Evolutionary conservation across 1,284 basidiomycete genomes (phyloP).

Genomic region (Singerocomus inundabilis): DNA sequence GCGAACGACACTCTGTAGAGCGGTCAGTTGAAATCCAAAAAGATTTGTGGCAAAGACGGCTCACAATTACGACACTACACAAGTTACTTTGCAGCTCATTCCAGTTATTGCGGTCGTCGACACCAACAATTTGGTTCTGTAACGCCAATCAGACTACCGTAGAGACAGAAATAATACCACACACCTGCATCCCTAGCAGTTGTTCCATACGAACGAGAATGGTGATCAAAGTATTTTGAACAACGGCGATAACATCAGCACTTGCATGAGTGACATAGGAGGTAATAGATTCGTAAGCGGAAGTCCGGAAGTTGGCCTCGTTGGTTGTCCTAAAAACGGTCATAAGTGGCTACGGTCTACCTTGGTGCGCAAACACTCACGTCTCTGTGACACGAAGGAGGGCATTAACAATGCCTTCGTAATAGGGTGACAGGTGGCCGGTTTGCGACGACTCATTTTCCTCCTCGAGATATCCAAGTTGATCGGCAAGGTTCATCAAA

Average conservation of each 20-base stretch:
- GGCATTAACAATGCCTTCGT: slow-evolving; percentile 82
- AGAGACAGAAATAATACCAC: slow-evolving; percentile 4
- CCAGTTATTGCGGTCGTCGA: slow-evolving; percentile 98
- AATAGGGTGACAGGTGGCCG: slow-evolving; percentile 84
- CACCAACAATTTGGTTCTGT: slow-evolving; percentile 90
- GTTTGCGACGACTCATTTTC: slow-evolving; percentile 46
- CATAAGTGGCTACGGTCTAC: slow-evolving; percentile 9
- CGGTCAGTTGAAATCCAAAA: slow-evolving; percentile 1
- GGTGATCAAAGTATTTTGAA: slow-evolving; percentile 81
- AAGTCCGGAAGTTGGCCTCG: slow-evolving; percentile 91
- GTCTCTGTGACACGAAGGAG: slow-evolving; percentile 84
- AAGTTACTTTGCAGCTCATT: slow-evolving; percentile 97
- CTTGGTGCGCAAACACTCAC: slow-evolving; percentile 42
- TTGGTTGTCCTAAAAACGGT: slow-evolving; percentile 64
- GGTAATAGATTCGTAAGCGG: slow-evolving; percentile 95
- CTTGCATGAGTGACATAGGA: slow-evolving; percentile 84
- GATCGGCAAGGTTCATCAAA: slow-evolving; percentile 91
- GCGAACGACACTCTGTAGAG: slow-evolving; percentile 72
- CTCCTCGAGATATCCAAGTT: slow-evolving; percentile 70
- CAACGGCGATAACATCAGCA: slow-evolving; percentile 76
- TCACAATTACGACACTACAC: slow-evolving; percentile 84
- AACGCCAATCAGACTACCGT: slow-evolving; percentile 3
- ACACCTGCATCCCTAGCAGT: slow-evolving; percentile 76
- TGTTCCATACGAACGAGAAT: slow-evolving; percentile 90
- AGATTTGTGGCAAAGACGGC: slow-evolving; percentile 21